Base-by-base conservation (phyloP, 768 basidiomycete genomes). In the Podaxis sp. region DNA sequence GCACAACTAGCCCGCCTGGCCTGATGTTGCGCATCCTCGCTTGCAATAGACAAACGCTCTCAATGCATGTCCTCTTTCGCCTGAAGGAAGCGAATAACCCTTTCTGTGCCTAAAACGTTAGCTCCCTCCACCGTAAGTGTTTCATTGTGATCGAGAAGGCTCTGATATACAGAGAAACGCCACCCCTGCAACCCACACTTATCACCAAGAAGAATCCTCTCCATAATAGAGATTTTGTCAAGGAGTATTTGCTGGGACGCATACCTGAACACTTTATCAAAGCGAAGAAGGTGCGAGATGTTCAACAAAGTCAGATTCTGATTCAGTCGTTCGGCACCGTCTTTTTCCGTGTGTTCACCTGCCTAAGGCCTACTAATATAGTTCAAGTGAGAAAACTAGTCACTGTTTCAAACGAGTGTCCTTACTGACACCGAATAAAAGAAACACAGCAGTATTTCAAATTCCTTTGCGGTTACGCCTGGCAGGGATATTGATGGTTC, bases 241-340 rank as follows among this genome's bases (percentile, higher is more conserved):
- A 12, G 26, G 75, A 70, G 4, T 74, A 44, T 6, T 17, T 17
- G 60, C 22, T 56, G 22, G 62, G 80, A 74, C 1, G 79, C 78
- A 55, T 69, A 66, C 13, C 70, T 53, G 17, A 78, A 76, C 7
- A 78, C 68, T 15, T 66, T 60, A 58, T 76, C 72, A 64, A 80
- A 77, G 37, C 71, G 67, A 55, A 73, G 78, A 63, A 75, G 74
- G n/a, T 76, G 74, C 2, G 81, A 69, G 41, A 81, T 76, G 17
- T 77, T 73, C 41, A 82, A 71, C 8, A 82, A 70, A 17, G 71
- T 66, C 15, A 76, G 67, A 77, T 79, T 79, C 30, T 75, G 68
- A 7, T 70, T 54, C 40, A 71, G 67, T 13, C 6, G 4, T 41
- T 41, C 36, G 5, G n/a, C 30, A 17, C 8, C 7, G 28, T 58